These are phyloP conservation scores for Scutellaria baicalensis DNA, from an alignment of 257 asterid genomes.

Conservation along the genomic window DNA sequence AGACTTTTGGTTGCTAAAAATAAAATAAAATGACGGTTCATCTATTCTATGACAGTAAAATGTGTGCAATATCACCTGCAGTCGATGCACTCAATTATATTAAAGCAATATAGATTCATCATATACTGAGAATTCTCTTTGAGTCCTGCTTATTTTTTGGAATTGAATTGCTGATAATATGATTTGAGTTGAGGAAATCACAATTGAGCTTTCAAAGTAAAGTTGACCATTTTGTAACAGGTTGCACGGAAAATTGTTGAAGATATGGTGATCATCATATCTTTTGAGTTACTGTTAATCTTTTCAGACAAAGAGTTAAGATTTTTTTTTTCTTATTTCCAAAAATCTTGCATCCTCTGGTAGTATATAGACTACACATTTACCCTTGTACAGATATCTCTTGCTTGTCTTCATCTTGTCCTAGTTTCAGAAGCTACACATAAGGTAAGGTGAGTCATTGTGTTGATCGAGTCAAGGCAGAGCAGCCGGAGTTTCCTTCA, in stretches of 20 bases:
- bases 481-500: slow-evolving; percentile 12
- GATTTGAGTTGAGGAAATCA: background rate
- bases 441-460: background rate
- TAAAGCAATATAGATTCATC: background rate
- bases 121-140: background rate
- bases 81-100: background rate
- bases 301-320: slow-evolving; percentile 1
- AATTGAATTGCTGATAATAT: background rate
- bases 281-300: slow-evolving; percentile 9
- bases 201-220: background rate
- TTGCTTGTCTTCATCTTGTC: slow-evolving; percentile 9
- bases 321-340: background rate
- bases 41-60: background rate
- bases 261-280: background rate
- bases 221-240: background rate
- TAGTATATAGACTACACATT: slow-evolving; percentile 15
- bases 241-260: background rate
- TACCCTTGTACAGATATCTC: slow-evolving; percentile 17
- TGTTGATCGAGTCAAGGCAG: slow-evolving; percentile 23
- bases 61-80: background rate
- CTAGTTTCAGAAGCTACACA: slow-evolving; percentile 24
- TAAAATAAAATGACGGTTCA: background rate
- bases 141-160: background rate
- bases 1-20: background rate
- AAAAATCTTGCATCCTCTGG: slow-evolving; percentile 12